phyloP scores from a whole-genome alignment of 1,139 yeast species.

The Neolecta irregularis region DNA sequence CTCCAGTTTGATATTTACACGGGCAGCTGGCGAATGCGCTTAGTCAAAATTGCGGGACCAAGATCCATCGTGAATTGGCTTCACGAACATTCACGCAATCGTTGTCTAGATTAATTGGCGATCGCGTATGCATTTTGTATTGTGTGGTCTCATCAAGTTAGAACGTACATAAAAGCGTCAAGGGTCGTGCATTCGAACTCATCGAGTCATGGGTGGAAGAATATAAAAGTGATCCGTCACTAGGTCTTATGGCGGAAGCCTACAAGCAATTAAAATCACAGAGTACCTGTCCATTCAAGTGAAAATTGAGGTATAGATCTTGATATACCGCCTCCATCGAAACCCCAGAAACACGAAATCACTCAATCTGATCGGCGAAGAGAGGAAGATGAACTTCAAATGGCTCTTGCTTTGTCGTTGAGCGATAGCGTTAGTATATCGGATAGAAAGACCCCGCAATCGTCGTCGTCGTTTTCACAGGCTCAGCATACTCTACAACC shows the following conservation, averaged over 20 bases:
- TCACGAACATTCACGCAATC: conserved; percentile 47
- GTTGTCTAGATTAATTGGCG: conserved; percentile 41
- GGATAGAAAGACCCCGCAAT: conserved; percentile 14
- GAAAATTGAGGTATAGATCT: conserved; percentile 15
- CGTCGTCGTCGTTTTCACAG: conserved; percentile 14
- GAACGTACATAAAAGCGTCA: conserved; percentile 51
- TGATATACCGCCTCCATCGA: conserved; percentile 32
- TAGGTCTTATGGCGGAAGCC: conserved; percentile 54
- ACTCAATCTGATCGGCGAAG: conserved; percentile 33
- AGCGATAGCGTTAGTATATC: conserved; percentile 31
- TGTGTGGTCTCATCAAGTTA: neutral
- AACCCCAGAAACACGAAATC: conserved; percentile 46
- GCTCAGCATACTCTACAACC: conserved; percentile 8
- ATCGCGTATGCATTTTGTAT: conserved; percentile 20
- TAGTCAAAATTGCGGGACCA: conserved; percentile 88
- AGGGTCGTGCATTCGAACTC: conserved; percentile 48
- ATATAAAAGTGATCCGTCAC: conserved; percentile 55
- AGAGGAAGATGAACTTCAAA: conserved; percentile 70
- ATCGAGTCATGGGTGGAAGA: conserved; percentile 46
- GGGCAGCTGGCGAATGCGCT: conserved; percentile 43
- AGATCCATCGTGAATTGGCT: conserved; percentile 71
- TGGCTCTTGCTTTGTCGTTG: conserved; percentile 63
- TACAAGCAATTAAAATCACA: conserved; percentile 21
- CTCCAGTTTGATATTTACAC: neutral
- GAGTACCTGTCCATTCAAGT: conserved; percentile 9